Base-by-base conservation (phyloP, 2,329 filamentous ascomycete species). In the Talaromyces islandicus region DNA sequence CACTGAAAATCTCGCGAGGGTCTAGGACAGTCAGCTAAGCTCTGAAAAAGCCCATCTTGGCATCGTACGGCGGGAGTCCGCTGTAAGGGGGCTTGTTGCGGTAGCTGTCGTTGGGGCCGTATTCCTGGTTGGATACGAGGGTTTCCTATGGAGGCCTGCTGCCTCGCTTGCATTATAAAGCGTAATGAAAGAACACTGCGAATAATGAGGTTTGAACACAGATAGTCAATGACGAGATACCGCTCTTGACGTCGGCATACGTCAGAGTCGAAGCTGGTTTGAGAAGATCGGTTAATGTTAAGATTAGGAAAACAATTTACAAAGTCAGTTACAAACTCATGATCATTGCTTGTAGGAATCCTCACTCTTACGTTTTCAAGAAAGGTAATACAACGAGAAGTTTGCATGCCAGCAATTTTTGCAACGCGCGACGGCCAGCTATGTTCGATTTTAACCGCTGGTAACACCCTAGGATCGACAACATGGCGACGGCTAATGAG, bases 401-500 rank as follows among this genome's bases (percentile, higher is more conserved):
- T 59, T 76, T 76, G 63, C 75, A 74, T 0, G 70, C 68, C 17
- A 69, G 41, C 1, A 75, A 64, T 54, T 75, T 75, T 7, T 63
- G 56, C 10, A 75, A 51, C 7, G 71, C 68, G 57, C 69, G 65
- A 63, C 73, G 66, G 14, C 67, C 64, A 12, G 63, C 59, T 29
- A 75, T 64, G 10, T 69, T 57, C 2, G 57, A 29, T 51, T 69
- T 71, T 17, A 72, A 61, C 0, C 60, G 63, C 7, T 19, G 48
- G 56, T 72, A 73, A 54, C 73, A 70, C 7, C 52, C 59, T 7
- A 75, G 58, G 4, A 70, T 64, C 0, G 69, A 51, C 4, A 67
- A 54, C 27, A 55, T 21, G 4, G 35, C 38, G 30, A 56, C 6
- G 2, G 19, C 27, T 12, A 60, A 27, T 12, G 58, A 60, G 4